phyloP scores from a whole-genome alignment of 768 basidiomycete genomes.

The Boletus eberwhitei region DNA sequence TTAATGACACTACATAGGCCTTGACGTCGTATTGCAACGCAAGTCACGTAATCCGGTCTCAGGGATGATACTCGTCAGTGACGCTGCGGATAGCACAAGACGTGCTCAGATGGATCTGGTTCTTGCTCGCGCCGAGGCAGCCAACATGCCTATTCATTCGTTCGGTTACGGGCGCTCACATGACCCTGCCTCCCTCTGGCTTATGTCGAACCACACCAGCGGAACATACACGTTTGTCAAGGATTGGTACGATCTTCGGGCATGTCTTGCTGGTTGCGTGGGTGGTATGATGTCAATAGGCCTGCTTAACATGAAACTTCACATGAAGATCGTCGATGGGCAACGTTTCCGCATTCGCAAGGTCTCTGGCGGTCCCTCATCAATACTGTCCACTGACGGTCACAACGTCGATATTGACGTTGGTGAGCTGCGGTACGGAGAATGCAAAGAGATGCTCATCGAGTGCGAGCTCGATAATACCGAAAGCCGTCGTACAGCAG shows the following conservation, averaged over 20 bases:
- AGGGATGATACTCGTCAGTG: slow-evolving; percentile 90
- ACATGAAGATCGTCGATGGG: slow-evolving; percentile 89
- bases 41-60: slow-evolving; percentile 88
- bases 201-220: slow-evolving; percentile 96
- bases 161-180: slow-evolving; percentile 97
- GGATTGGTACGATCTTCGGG: slow-evolving; percentile 95
- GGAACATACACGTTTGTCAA: slow-evolving; percentile 98
- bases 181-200: slow-evolving; percentile 96
- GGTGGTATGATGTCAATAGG: slow-evolving; percentile 98
- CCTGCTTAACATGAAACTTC: slow-evolving; percentile 88
- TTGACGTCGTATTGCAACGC: slow-evolving; percentile 93
- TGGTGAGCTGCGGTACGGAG: slow-evolving; percentile 92
- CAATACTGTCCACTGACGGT: slow-evolving; percentile 87
- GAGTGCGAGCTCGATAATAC: slow-evolving; percentile 85
- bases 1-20: slow-evolving; percentile 42
- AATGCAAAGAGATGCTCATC: slow-evolving; percentile 94
- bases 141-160: slow-evolving; percentile 94
- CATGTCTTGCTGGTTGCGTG: slow-evolving; percentile 89
- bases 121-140: slow-evolving; percentile 93
- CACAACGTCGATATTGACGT: slow-evolving; percentile 94
- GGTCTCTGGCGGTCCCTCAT: slow-evolving; percentile 84
- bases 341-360: slow-evolving; percentile 92
- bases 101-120: slow-evolving; percentile 98
- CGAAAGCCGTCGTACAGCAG: slow-evolving; percentile 36
- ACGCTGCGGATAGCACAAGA: slow-evolving; percentile 87